Conservation (phyloP, 23 red algal genomes). For the Chondrus crispus region DNA sequence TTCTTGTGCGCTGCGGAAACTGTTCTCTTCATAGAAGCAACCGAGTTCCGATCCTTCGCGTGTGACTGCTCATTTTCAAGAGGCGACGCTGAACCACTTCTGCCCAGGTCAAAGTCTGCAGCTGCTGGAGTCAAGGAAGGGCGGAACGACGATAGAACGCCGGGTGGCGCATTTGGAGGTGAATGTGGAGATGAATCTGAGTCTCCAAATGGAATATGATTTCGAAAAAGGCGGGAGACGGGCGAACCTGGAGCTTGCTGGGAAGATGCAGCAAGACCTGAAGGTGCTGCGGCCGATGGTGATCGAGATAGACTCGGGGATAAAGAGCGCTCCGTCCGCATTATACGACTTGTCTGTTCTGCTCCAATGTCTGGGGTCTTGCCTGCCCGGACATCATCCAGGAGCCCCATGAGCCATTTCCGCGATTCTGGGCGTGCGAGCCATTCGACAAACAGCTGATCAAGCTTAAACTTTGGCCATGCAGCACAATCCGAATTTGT, state of each 20-base stretch:
- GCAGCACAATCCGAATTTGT: slow-evolving; percentile 52
- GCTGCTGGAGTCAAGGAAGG: not conserved
- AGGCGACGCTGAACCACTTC: slow-evolving; percentile 40
- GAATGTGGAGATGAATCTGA: slow-evolving; percentile 53
- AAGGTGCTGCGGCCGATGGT: not conserved
- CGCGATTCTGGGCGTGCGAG: slow-evolving; percentile 57
- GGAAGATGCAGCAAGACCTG: not conserved
- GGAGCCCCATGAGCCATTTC: slow-evolving; percentile 31
- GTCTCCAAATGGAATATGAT: slow-evolving; percentile 63
- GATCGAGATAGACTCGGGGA: slow-evolving; percentile 30
- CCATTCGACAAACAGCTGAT: slow-evolving; percentile 76
- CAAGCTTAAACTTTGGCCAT: slow-evolving; percentile 76
- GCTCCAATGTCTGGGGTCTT: not conserved
- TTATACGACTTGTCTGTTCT: slow-evolving; percentile 4
- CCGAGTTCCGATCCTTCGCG: too few relatives aligned
- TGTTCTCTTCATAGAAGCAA: too few relatives aligned
- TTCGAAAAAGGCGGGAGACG: slow-evolving; percentile 46
- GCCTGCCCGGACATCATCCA: slow-evolving; percentile 43
- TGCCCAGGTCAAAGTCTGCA: slow-evolving; percentile 38
- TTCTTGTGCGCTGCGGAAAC: too few relatives aligned
- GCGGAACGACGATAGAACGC: not conserved
- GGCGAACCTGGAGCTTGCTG: slow-evolving; percentile 63
- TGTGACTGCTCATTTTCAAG: too few relatives aligned
- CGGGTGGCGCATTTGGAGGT: slow-evolving; percentile 6
- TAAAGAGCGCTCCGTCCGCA: not conserved